These are phyloP conservation scores for Picochlorum sp. DNA, from an alignment of 139 green algal genomes.

Conservation along the genomic window DNA sequence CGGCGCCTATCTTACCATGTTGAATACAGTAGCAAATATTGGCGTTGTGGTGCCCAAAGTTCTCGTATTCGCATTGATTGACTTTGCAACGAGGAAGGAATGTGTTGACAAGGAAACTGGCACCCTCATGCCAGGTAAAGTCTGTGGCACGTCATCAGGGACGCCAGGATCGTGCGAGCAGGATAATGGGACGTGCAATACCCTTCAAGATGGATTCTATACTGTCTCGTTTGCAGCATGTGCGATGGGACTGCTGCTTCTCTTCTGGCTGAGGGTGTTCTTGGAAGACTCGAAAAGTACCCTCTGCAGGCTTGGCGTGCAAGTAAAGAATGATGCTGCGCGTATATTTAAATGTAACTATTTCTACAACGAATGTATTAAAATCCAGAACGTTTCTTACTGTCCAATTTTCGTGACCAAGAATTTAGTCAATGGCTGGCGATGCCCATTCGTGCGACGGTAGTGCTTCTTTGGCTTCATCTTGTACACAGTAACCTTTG, in stretches of 20 bases:
- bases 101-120: conserved; percentile 8
- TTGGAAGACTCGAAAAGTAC: conserved; percentile 37
- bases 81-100: conserved; percentile 24
- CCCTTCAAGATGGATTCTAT: conserved; percentile 63
- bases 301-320: conserved; percentile 38
- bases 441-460: conserved; percentile 55
- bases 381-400: background rate
- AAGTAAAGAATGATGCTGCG: background rate
- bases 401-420: conserved; percentile 74
- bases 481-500: conserved; percentile 89
- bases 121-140: background rate
- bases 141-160: background rate
- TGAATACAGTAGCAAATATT: conserved; percentile 94
- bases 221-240: conserved; percentile 37
- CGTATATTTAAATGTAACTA: background rate
- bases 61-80: conserved; percentile 51
- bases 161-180: background rate
- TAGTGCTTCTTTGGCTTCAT: conserved; percentile 94
- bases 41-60: conserved; percentile 71
- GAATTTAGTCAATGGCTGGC: conserved; percentile 83
- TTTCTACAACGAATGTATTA: conserved; percentile 3
- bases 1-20: conserved; percentile 88
- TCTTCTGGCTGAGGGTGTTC: conserved; percentile 21
- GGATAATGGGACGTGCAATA: conserved; percentile 27
- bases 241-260: conserved; percentile 33